Evolutionary conservation across 805 yeast genomes (phyloP), one percentile per base, ranked within the genome.

Genomic region (Trichomonascus vanleenenianus): DNA sequence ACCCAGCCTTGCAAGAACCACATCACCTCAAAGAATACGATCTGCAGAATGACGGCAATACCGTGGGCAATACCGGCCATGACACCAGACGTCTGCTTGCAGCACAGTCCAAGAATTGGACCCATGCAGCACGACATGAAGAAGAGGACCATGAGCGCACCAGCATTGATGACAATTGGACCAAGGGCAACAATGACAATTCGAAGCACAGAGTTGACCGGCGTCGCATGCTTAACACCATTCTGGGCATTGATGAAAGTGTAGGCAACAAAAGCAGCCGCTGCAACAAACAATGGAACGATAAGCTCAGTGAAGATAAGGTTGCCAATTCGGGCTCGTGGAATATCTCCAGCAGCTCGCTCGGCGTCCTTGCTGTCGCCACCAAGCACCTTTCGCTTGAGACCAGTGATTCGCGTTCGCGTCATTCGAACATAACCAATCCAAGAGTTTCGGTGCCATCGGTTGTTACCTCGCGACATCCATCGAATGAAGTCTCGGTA

Each of bases 1-100:
- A 73, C 75, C 83, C 93, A 93, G 55, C 95, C 91, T 73, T 89
- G 95, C 63, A 88, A 68, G 51, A 87, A 94, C 98, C 98, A 93
- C 89, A 91, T 83, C 49, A 89, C 85, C 66, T 91, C 84, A 72
- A 87, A 91, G 76, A 86, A 85, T 34, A 83, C 73, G 56, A 93
- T 71, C 72, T 91, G 94, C 54, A 87, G 72, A 57, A 94, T 66
- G 45, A 94, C 97, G 14, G 97, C 88, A 58, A 86, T 73, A 70
- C 96, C 97, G 62, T 93, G 98, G 16, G 97, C 96, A 64, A 93
- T 68, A 60, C 86, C 96, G 34, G 99, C 99, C 70, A 81, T 81
- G 35, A 87, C 95, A 9, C 96, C 83, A 70, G 96, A 95, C 42
- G 97, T 89, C 75, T 85, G 83, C 79, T 89, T 89, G 73, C 97